These are phyloP conservation scores for Solanum neorickii DNA, from an alignment of 257 asterid genomes.

Conservation along the genomic window DNA sequence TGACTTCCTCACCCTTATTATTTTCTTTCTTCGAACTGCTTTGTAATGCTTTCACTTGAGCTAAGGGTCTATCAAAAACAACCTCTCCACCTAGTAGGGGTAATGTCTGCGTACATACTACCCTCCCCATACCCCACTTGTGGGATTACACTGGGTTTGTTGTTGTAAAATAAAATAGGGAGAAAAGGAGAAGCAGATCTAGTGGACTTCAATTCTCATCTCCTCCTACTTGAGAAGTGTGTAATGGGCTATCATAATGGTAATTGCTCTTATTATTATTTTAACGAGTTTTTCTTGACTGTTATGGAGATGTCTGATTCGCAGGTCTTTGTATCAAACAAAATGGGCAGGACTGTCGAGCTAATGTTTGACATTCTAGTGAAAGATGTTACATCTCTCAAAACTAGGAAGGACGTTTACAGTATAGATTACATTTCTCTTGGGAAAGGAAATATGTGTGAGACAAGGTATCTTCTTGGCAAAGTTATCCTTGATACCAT, in stretches of 20 bases:
- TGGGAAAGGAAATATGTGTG: slow-evolving; percentile 23
- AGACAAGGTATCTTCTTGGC: slow-evolving; percentile 68
- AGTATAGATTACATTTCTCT: slow-evolving; percentile 31
- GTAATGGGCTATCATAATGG: neutral
- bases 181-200: neutral
- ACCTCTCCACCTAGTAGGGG: neutral
- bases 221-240: neutral
- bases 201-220: neutral
- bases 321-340: slow-evolving; percentile 53
- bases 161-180: neutral
- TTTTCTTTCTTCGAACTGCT: neutral
- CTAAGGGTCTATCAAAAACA: neutral
- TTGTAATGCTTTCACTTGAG: neutral
- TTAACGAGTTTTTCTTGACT: neutral
- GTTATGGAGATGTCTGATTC: slow-evolving; percentile 5
- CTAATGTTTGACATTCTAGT: slow-evolving; percentile 12
- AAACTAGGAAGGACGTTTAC: neutral
- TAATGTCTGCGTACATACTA: neutral
- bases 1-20: neutral
- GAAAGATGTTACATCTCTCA: slow-evolving; percentile 15
- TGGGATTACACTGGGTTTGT: neutral
- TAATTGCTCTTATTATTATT: neutral
- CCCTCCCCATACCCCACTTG: neutral
- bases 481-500: slow-evolving; percentile 45
- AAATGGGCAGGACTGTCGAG: slow-evolving; percentile 17